These are phyloP conservation scores for Teunomyces atbi DNA, from an alignment of 805 yeast species.

Conservation along the genomic window DNA sequence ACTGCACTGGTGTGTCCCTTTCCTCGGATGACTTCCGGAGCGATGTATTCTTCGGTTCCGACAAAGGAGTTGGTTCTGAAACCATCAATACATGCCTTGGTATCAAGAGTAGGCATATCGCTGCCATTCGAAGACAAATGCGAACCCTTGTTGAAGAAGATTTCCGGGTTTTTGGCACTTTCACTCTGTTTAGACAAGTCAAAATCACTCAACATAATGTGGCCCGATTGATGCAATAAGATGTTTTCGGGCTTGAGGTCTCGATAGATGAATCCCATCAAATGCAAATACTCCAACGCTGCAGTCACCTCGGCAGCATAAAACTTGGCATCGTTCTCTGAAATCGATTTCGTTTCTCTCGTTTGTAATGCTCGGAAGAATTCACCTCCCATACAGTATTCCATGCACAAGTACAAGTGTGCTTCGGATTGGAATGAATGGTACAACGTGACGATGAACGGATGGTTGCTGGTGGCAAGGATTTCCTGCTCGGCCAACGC, in stretches of 20 bases:
- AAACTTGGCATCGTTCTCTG: conserved; percentile 86
- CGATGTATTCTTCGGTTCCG: conserved; percentile 98
- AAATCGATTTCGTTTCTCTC: conserved; percentile 76
- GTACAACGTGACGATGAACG: conserved; percentile 92
- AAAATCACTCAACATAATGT: conserved; percentile 95
- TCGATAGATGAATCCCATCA: conserved; percentile 96
- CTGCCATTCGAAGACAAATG: conserved; percentile 23
- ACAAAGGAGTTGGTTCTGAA: conserved; percentile 97
- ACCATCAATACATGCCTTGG: conserved; percentile 93
- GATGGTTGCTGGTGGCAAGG: conserved; percentile 91
- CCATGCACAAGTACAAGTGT: conserved; percentile 91
- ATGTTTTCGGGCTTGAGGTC: conserved; percentile 97
- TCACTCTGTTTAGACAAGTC: conserved; percentile 90
- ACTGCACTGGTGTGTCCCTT: conserved; percentile 98
- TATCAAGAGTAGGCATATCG: conserved; percentile 67
- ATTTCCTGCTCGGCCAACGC: conserved; percentile 97
- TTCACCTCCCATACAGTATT: conserved; percentile 99
- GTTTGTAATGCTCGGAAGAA: conserved; percentile 95
- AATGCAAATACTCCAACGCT: conserved; percentile 89
- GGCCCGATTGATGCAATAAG: conserved; percentile 92
- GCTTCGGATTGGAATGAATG: conserved; percentile 97
- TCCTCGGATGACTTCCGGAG: conserved; percentile 97
- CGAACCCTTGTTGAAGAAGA: conserved; percentile 39
- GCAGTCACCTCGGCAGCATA: conserved; percentile 98
- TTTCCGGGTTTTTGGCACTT: conserved; percentile 71